These are phyloP conservation scores for Ogataea pilisensis DNA, from an alignment of 805 yeast species.

Conservation along the genomic window DNA sequence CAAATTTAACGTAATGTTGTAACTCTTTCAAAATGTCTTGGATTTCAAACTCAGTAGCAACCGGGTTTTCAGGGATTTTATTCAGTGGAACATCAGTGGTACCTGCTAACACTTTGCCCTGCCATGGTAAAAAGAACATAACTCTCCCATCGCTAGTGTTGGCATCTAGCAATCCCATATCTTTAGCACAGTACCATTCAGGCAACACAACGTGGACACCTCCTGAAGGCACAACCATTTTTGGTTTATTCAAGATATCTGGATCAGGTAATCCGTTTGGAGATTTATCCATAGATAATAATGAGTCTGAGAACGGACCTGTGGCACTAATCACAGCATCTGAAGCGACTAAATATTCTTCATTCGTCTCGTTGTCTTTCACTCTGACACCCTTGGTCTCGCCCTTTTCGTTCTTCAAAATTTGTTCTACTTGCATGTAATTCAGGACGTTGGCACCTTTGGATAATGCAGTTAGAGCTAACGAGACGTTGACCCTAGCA, in stretches of 20 bases:
- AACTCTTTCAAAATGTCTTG: slow-evolving; percentile 82
- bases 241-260: slow-evolving; percentile 36
- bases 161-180: slow-evolving; percentile 87
- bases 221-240: slow-evolving; percentile 89
- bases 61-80: slow-evolving; percentile 68
- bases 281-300: slow-evolving; percentile 82
- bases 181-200: slow-evolving; percentile 83
- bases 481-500: slow-evolving; percentile 80
- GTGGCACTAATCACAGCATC: slow-evolving; percentile 86
- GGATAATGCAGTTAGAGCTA: slow-evolving; percentile 81
- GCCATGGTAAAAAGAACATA: slow-evolving; percentile 97
- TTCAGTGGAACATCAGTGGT: slow-evolving; percentile 89
- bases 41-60: slow-evolving; percentile 84
- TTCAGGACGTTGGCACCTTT: slow-evolving; percentile 88
- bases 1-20: slow-evolving; percentile 85
- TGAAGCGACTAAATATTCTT: slow-evolving; percentile 57
- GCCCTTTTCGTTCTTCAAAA: slow-evolving; percentile 58
- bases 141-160: slow-evolving; percentile 93
- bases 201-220: slow-evolving; percentile 94
- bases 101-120: slow-evolving; percentile 93
- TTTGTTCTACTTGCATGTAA: slow-evolving; percentile 75
- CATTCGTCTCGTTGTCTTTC: slow-evolving; percentile 64
- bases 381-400: slow-evolving; percentile 75
- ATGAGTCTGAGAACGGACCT: slow-evolving; percentile 84
- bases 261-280: slow-evolving; percentile 55